Conservation (phyloP, 768 basidiomycete species). For the Podaxis rugospora region DNA sequence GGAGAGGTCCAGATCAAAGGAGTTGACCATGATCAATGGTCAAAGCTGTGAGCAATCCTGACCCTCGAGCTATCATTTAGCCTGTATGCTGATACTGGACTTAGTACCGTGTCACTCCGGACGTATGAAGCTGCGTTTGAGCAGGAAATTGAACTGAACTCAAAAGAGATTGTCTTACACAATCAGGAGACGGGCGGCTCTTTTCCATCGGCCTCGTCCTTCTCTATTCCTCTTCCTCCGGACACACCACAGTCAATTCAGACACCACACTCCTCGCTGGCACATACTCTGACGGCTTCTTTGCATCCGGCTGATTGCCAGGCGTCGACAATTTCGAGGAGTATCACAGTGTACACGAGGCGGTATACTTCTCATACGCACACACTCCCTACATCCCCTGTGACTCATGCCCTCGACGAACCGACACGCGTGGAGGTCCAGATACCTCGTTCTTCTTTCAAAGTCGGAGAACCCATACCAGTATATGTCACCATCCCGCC, state of each 20-base stretch:
- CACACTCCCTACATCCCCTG: constrained; percentile 53
- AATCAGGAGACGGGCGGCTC: constrained; percentile 32
- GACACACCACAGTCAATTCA: constrained; percentile 84
- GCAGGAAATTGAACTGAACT: constrained; percentile 62
- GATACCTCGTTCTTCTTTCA: constrained; percentile 68
- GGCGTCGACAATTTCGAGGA: constrained; percentile 42
- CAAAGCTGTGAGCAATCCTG: constrained; percentile 58
- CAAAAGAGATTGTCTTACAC: constrained; percentile 52
- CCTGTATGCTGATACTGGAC: constrained; percentile 8
- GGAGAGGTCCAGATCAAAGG: constrained; percentile 87
- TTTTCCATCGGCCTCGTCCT: constrained; percentile 66
- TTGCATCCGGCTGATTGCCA: constrained; percentile 47
- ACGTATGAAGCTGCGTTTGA: constrained; percentile 62
- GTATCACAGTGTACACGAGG: constrained; percentile 64
- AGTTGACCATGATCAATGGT: constrained; percentile 51
- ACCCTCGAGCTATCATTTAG: background rate
- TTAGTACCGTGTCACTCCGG: constrained; percentile 61
- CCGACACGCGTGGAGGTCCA: constrained; percentile 70
- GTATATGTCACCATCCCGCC: constrained; percentile 80
- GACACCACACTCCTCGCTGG: constrained; percentile 68
- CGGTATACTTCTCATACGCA: constrained; percentile 68
- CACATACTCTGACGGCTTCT: constrained; percentile 65
- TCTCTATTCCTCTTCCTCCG: constrained; percentile 71
- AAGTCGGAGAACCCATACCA: constrained; percentile 69
- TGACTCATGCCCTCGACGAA: constrained; percentile 49